These are phyloP conservation scores for Cercospora janseana DNA, from an alignment of 2,329 filamentous ascomycete species.

Conservation along the genomic window DNA sequence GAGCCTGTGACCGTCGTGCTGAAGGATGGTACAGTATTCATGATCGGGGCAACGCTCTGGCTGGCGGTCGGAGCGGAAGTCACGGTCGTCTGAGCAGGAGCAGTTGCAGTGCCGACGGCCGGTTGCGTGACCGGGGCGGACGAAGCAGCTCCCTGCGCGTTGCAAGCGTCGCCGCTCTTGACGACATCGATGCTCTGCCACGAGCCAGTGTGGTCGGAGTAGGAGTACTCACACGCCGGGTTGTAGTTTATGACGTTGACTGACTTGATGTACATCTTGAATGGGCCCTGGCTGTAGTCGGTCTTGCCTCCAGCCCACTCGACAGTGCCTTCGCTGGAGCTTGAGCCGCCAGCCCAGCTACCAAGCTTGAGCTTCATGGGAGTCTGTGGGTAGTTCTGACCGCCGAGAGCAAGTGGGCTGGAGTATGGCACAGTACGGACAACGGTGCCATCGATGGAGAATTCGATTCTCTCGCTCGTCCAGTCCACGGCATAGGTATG, in stretches of 20 bases:
- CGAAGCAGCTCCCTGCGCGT: conserved; percentile 31
- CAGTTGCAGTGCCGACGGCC: conserved; percentile 14
- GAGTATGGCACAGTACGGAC: conserved; percentile 66
- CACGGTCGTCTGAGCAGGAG: conserved; percentile 23
- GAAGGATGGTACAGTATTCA: conserved; percentile 26
- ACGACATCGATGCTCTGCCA: conserved; percentile 51
- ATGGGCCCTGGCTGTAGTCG: conserved; percentile 49
- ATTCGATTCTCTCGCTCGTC: conserved; percentile 65
- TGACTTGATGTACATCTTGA: conserved; percentile 52
- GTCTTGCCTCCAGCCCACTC: conserved; percentile 64
- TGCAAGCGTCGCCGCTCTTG: conserved; percentile 34
- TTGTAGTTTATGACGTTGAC: conserved; percentile 55
- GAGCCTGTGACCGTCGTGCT: conserved; percentile 29
- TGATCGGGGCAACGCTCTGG: conserved; percentile 27
- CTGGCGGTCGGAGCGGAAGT: conserved; percentile 33
- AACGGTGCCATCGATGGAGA: conserved; percentile 66
- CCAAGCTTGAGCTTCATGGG: conserved; percentile 65
- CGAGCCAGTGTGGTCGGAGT: conserved; percentile 49
- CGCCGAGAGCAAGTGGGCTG: conserved; percentile 59
- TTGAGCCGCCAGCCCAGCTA: conserved; percentile 51
- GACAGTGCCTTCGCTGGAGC: conserved; percentile 57
- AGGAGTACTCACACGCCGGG: conserved; percentile 52
- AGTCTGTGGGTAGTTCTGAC: conserved; percentile 73
- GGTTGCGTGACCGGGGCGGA: conserved; percentile 13
- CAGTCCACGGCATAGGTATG: conserved; percentile 73